Evolutionary conservation across 257 asterid species (phyloP).

Genomic region (Paraleonurus japonicus): DNA sequence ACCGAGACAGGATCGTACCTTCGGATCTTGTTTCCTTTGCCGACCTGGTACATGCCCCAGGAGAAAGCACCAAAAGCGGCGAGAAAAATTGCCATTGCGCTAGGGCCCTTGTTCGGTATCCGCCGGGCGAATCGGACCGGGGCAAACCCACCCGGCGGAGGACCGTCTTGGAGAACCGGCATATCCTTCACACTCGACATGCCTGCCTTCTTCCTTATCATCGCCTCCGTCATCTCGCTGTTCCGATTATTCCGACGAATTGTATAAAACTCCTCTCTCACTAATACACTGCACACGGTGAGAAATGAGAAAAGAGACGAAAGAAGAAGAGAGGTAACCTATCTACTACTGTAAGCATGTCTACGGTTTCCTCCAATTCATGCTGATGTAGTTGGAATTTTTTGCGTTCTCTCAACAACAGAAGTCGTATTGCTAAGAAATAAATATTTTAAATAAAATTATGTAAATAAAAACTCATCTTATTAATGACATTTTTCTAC

Average conservation of each 20-base stretch:
- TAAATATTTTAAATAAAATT: background rate
- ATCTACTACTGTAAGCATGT: background rate
- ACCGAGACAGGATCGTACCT: constrained; percentile 39
- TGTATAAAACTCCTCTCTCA: background rate
- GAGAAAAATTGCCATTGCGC: constrained; percentile 80
- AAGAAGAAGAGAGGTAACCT: background rate
- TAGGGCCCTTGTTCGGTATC: constrained; percentile 79
- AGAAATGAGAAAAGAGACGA: background rate
- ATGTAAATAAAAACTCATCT: background rate
- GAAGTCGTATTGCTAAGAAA: background rate
- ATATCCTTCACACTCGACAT: constrained; percentile 92
- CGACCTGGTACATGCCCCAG: constrained; percentile 97
- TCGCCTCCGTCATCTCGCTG: constrained; percentile 68
- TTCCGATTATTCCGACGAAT: background rate
- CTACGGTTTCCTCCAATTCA: constrained; percentile 9
- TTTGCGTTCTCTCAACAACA: background rate
- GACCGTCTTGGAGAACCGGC: constrained; percentile 94
- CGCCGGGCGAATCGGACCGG: constrained; percentile 87
- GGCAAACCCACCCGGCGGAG: constrained; percentile 97
- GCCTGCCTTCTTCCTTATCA: constrained; percentile 79
- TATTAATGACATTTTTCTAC: background rate
- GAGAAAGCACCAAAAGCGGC: constrained; percentile 78
- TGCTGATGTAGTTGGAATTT: background rate
- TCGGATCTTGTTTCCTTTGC: constrained; percentile 93
- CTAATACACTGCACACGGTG: background rate